Conservation (phyloP, 345 rosid genomes). For the Microthlaspi erraticum region DNA sequence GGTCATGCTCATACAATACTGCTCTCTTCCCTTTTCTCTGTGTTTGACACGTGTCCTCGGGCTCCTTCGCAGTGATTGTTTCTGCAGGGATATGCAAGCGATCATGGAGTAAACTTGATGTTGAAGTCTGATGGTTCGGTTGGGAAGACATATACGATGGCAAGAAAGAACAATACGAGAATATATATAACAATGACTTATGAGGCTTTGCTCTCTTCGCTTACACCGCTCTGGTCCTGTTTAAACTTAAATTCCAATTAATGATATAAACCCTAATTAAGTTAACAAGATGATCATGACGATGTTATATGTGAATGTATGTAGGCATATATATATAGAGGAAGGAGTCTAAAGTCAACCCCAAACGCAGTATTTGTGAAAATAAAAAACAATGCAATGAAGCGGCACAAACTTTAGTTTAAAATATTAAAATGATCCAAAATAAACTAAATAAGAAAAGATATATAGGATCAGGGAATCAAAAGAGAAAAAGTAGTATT, state of each 20-base stretch:
- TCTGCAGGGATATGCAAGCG: constrained; percentile 43
- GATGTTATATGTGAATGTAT: not conserved
- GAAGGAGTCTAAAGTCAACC: constrained; percentile 41
- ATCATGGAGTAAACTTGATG: constrained; percentile 32
- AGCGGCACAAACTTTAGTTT: constrained; percentile 7
- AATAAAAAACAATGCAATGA: constrained; percentile 23
- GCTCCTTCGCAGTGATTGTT: constrained; percentile 7
- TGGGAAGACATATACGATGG: constrained; percentile 23
- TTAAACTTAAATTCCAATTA: not conserved
- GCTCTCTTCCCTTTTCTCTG: constrained; percentile 31
- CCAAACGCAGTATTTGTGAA: constrained; percentile 8
- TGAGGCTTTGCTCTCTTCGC: not conserved
- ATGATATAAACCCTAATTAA: constrained; percentile 41
- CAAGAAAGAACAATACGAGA: not conserved
- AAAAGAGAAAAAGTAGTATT: constrained; percentile 20
- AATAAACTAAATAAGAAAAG: constrained; percentile 1
- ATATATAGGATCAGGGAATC: not conserved
- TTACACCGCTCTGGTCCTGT: not conserved
- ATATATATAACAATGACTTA: not conserved
- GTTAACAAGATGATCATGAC: constrained; percentile 30
- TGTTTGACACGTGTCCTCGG: constrained; percentile 26
- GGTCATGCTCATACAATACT: constrained; percentile 7
- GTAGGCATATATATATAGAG: not conserved
- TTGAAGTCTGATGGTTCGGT: constrained; percentile 34
- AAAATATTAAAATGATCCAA: constrained; percentile 17